Conservation (phyloP, 1,284 basidiomycete genomes). For the Pulveroboletus sp. region DNA sequence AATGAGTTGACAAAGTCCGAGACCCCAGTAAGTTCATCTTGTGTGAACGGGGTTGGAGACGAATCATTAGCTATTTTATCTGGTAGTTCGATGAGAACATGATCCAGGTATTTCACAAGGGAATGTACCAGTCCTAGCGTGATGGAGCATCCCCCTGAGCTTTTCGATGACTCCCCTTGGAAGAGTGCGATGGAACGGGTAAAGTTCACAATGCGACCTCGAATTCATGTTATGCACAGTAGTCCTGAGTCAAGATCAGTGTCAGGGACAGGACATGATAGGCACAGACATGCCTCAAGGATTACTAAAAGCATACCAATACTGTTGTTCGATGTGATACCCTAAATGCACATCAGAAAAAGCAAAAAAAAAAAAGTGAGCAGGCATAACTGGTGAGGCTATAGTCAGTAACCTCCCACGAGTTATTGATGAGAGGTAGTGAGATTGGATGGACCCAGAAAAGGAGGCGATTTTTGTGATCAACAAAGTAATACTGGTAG, state of each 20-base stretch:
- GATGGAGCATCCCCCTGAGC: conserved; percentile 19
- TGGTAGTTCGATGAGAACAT: background rate
- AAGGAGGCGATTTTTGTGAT: conserved; percentile 15
- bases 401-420: conserved; percentile 4
- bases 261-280: no score
- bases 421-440: background rate
- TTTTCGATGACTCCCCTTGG: conserved; percentile 1
- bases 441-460: conserved; percentile 14
- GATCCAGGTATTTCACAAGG: background rate
- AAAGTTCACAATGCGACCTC: conserved; percentile 21
- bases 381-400: conserved; percentile 16
- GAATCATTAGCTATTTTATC: conserved; percentile 20
- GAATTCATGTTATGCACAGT: background rate
- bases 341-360: conserved; percentile 11
- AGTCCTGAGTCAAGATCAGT: background rate
- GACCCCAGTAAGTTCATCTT: conserved; percentile 13
- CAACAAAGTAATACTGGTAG: conserved; percentile 20
- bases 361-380: background rate
- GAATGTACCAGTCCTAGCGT: conserved; percentile 9
- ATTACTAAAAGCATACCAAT: conserved; percentile 8
- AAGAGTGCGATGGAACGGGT: conserved; percentile 11
- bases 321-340: conserved; percentile 14
- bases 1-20: conserved; percentile 17
- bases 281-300: background rate
- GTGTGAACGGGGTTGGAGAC: conserved; percentile 18